A percentile compares a stretch with the other conserved stretches of the same genome.
Conservation (phyloP, 805 yeast species). For the Wickerhamiella sergipiensis region DNA sequence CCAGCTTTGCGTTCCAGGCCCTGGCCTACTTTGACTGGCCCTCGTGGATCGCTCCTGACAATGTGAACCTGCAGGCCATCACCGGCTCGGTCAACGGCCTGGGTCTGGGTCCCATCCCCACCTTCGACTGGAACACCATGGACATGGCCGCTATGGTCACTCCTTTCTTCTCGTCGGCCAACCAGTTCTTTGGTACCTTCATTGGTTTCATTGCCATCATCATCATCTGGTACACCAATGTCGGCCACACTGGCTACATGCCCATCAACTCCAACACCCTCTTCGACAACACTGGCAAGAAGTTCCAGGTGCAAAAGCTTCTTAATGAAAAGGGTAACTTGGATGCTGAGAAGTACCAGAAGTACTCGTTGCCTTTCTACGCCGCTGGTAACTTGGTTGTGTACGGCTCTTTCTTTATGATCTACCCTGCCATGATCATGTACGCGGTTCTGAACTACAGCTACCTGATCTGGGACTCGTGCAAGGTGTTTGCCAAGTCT, state of each 20-base stretch:
- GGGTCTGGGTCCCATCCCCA: constrained; percentile 34
- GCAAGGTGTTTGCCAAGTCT: not conserved
- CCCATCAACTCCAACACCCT: constrained; percentile 35
- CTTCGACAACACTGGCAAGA: constrained; percentile 36
- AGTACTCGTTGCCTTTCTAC: constrained; percentile 51
- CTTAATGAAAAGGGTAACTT: constrained; percentile 30
- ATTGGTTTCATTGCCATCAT: constrained; percentile 22
- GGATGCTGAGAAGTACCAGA: constrained; percentile 33
- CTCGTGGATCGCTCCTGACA: constrained; percentile 41
- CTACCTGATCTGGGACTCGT: constrained; percentile 26
- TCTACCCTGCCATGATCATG: constrained; percentile 41
- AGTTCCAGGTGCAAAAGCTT: constrained; percentile 35
- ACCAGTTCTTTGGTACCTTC: constrained; percentile 26
- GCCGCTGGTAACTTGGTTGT: constrained; percentile 44
- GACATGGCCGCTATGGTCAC: constrained; percentile 25
- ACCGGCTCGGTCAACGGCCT: constrained; percentile 39
- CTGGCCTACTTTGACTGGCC: constrained; percentile 53
- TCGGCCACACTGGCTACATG: constrained; percentile 36
- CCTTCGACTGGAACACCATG: constrained; percentile 34
- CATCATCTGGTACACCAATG: constrained; percentile 32
- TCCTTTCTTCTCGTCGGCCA: constrained; percentile 31
- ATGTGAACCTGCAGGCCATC: constrained; percentile 44
- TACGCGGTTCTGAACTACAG: constrained; percentile 36
- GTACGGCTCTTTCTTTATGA: constrained; percentile 42
- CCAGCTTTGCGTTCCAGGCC: constrained; percentile 51